These are phyloP conservation scores for Ophiosphaerella narmari DNA, from an alignment of 2,329 filamentous ascomycete genomes.

Conservation along the genomic window DNA sequence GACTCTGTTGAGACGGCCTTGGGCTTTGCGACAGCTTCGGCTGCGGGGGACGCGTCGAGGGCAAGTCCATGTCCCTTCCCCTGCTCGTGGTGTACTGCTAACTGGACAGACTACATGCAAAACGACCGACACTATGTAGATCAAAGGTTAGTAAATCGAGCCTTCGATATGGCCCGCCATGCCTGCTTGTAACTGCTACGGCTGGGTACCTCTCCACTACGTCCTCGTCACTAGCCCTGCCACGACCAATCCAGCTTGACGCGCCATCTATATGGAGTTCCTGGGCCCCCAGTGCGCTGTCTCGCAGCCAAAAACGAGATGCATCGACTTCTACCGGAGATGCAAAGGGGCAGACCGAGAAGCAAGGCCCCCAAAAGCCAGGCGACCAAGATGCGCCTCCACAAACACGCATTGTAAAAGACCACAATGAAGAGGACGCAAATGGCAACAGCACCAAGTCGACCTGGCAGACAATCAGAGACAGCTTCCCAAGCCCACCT, in stretches of 20 bases:
- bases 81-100: conserved; percentile 4
- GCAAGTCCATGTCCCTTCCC: conserved; percentile 17
- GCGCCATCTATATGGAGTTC: conserved; percentile 30
- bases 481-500: conserved; percentile 34
- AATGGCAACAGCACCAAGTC: conserved; percentile 23
- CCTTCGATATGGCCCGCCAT: conserved; percentile 36
- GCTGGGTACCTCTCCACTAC: conserved; percentile 25
- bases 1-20: conserved; percentile 30
- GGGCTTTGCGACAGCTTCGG: conserved; percentile 33
- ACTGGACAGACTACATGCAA: conserved; percentile 29
- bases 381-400: conserved; percentile 41
- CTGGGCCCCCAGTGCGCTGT: conserved; percentile 12
- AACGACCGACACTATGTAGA: conserved; percentile 12
- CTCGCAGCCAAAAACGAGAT: conserved; percentile 13
- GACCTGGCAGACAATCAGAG: conserved; percentile 40
- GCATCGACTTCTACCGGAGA: conserved; percentile 24
- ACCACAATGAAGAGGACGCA: conserved; percentile 25
- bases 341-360: conserved; percentile 19
- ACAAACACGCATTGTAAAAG: conserved; percentile 37
- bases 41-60: conserved; percentile 34
- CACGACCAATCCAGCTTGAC: conserved; percentile 34
- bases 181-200: conserved; percentile 31
- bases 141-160: conserved; percentile 17
- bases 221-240: conserved; percentile 15
- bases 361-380: conserved; percentile 17